Base-by-base conservation (phyloP, 2,329 filamentous ascomycete genomes). In the Verticillium longisporum region DNA sequence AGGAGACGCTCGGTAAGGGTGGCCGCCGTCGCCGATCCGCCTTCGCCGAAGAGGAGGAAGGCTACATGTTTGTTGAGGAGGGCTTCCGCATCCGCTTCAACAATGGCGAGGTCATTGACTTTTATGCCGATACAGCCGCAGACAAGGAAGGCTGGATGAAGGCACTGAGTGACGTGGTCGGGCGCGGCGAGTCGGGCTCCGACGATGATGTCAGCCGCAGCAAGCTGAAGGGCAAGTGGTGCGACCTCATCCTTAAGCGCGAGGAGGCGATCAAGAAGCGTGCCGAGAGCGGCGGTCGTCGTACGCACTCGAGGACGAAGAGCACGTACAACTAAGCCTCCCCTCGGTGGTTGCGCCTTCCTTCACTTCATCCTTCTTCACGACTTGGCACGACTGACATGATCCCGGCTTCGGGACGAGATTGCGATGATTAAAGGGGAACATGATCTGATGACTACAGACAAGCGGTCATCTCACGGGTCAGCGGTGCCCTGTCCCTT, bases 41-140 rank as follows among this genome's bases (percentile, higher is more conserved):
- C 11, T 99, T 99, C 74, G 93, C 94, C 1, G 95, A 98, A 75
- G 95, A 99, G 66, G 95, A 99, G 76, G 95, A 99, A 73, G 95
- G 95, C 53, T 99, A 99, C 80, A 97, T 97, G 90, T 99, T 99
- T 73, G 94, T 99, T 59, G 95, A 99, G 74, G 95, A 99, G 73
- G 95, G 95, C 2, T 99, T 99, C 88, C 91, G 95, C 50, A 96
- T 99, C 73, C 92, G 94, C 61, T 99, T 99, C 77, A 96, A 91
- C 73, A 99, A 99, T 70, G 95, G 95, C 64, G 95, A 99, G 77
- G 88, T 97, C 65, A 99, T 99, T 72, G 94, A 98, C 79, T 98
- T 98, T 74, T 98, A 99, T 72, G 95, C 94, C 70, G 94, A 98
- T 75, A 93, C 87, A 36, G 85, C 88, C 1, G 85, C 85, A 45